These are phyloP conservation scores for Trametopsis cervina DNA, from an alignment of 768 basidiomycete species.

Conservation along the genomic window DNA sequence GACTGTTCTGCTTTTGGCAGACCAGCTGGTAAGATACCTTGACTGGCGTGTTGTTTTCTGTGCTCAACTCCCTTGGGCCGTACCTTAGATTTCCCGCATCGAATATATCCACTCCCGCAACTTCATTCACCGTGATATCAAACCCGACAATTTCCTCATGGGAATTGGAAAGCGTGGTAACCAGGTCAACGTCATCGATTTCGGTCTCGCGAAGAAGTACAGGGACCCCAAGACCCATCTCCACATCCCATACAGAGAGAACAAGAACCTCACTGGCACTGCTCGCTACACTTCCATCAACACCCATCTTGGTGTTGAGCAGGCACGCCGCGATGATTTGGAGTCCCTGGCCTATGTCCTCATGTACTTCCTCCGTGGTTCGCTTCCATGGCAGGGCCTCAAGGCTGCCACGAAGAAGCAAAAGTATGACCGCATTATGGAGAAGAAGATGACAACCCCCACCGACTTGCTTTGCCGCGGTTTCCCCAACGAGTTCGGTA, in stretches of 20 bases:
- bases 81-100: conserved; percentile 83
- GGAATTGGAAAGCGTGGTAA: conserved; percentile 99
- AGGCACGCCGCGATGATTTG: conserved; percentile 95
- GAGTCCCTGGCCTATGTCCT: conserved; percentile 98
- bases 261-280: conserved; percentile 99
- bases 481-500: conserved; percentile 99
- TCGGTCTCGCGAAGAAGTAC: conserved; percentile 99
- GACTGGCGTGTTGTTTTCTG: not conserved
- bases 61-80: conserved; percentile 11
- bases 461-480: conserved; percentile 96
- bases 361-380: conserved; percentile 99
- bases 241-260: conserved; percentile 99
- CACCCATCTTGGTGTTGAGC: conserved; percentile 97
- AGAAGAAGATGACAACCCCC: conserved; percentile 99
- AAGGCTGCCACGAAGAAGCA: conserved; percentile 99
- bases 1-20: conserved; percentile 93
- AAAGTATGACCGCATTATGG: conserved; percentile 99
- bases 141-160: conserved; percentile 99
- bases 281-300: conserved; percentile 99
- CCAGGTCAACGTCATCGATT: conserved; percentile 98
- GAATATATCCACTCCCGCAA: conserved; percentile 99
- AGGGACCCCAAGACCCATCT: conserved; percentile 99
- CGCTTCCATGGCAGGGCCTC: conserved; percentile 97
- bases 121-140: conserved; percentile 97
- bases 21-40: conserved; percentile 69